phyloP scores from a whole-genome alignment of 495 filamentous ascomycete species.

The Penicillium coffeae region DNA sequence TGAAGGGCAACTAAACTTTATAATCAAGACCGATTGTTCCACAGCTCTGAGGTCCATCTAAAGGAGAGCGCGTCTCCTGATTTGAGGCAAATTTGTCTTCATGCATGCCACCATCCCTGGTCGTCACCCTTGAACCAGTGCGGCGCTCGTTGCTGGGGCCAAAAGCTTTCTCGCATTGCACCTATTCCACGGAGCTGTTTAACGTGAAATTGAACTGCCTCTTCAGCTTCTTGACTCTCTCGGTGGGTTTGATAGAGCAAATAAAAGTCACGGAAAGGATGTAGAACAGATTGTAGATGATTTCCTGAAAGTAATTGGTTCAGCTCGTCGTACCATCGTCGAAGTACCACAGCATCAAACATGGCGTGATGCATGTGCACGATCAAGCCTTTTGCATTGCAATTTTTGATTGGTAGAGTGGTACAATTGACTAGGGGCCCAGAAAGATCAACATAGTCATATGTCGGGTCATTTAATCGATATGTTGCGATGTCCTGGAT shows the following conservation, averaged over 20 bases:
- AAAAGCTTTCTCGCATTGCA: background rate
- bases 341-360: conserved; percentile 2
- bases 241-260: background rate
- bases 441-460: background rate
- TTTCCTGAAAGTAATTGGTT: background rate
- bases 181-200: background rate
- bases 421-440: conserved; percentile 8
- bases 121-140: background rate
- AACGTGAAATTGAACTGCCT: background rate
- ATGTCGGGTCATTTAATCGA: background rate
- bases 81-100: background rate
- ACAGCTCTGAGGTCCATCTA: background rate
- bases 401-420: background rate
- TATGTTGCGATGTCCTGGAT: background rate
- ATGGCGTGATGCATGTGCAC: conserved; percentile 8
- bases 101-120: background rate
- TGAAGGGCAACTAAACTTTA: background rate
- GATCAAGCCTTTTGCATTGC: background rate
- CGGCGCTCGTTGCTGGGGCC: background rate
- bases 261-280: background rate
- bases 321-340: conserved; percentile 1
- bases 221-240: background rate
- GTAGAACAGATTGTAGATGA: too few relatives aligned
- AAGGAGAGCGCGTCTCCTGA: background rate
- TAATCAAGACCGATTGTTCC: background rate